A percentile compares a stretch with the other conserved stretches of the same genome.
Conservation (phyloP, 78 protist genomes). For the Dictyostelium discoideum region dicty_2.7 NC_007088.5:6825001-6825500, state of each 20-base stretch:
- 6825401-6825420: too few relatives aligned
- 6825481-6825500: not conserved
- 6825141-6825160: conserved; percentile 37
- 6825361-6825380: too few relatives aligned
- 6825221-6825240: not conserved
- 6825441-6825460: not conserved
- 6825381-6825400: too few relatives aligned
- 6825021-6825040: not conserved
- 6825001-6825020: not conserved
- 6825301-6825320: not conserved
- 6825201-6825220: not conserved
- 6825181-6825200: not conserved
- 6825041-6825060: not conserved
- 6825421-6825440: too few relatives aligned
- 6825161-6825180: conserved; percentile 10
- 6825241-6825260: not conserved
- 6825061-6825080: not conserved
- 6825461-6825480: not conserved
- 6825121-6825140: conserved; percentile 31
- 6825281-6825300: not conserved
- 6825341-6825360: not conserved
- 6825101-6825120: not conserved
- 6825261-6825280: not conserved
- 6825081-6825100: not conserved
- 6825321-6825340: not conserved